Conservation (phyloP, 768 basidiomycete species). For the Harrya chromipes region DNA sequence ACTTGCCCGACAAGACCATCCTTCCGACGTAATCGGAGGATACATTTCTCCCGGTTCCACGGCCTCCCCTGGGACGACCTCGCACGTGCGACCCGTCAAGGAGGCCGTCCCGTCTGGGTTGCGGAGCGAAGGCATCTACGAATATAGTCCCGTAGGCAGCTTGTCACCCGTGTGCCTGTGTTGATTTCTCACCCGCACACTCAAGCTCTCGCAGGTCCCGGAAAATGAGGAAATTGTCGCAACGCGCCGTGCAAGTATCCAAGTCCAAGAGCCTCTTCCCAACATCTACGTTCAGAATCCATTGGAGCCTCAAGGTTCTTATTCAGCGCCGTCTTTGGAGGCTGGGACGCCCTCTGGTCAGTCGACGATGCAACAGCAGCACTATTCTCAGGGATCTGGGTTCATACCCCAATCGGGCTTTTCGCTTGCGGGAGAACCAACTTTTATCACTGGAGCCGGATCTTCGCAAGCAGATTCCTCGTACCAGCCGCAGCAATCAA, state of each 20-base stretch:
- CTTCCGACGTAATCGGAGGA: conserved; percentile 22
- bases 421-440: conserved; percentile 11
- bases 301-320: conserved; percentile 15
- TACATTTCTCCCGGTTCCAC: conserved; percentile 47
- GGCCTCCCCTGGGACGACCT: conserved; percentile 39
- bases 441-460: conserved; percentile 17
- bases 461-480: conserved; percentile 9
- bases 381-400: conserved; percentile 12
- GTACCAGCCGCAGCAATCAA: conserved; percentile 11
- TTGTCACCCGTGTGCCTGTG: background rate
- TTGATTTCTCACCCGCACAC: background rate
- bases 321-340: conserved; percentile 18
- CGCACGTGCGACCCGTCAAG: conserved; percentile 26
- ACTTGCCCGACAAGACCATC: conserved; percentile 21
- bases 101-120: conserved; percentile 21
- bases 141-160: conserved; percentile 23
- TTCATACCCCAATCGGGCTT: conserved; percentile 15
- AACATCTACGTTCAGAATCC: conserved; percentile 22
- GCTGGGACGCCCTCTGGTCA: conserved; percentile 11
- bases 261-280: conserved; percentile 17
- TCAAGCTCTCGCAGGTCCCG: conserved; percentile 22
- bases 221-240: conserved; percentile 19
- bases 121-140: conserved; percentile 27
- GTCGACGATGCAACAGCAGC: conserved; percentile 17
- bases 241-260: conserved; percentile 28